Evolutionary conservation across 2,329 filamentous ascomycete species (phyloP).

Genomic region (Talaromyces sp.): DNA sequence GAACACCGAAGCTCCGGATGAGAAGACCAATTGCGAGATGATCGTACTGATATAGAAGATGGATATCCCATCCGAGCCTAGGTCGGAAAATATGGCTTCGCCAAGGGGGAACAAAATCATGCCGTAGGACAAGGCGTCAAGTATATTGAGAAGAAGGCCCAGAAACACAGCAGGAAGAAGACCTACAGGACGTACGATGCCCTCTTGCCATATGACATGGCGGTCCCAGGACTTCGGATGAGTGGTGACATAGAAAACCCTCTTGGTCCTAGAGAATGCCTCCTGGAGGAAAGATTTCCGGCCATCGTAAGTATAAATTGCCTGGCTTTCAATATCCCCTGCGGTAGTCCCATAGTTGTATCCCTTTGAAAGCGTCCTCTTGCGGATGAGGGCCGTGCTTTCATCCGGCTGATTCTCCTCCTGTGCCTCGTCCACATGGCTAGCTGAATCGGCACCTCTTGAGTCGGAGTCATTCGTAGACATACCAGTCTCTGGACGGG

Average conservation of each 20-base stretch:
- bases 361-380: slow-evolving; percentile 27
- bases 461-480: slow-evolving; percentile 17
- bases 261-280: slow-evolving; percentile 22
- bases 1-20: slow-evolving; percentile 78
- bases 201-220: slow-evolving; percentile 60
- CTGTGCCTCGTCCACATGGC: slow-evolving; percentile 17
- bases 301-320: slow-evolving; percentile 5
- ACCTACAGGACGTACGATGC: slow-evolving; percentile 63
- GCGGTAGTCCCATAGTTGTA: slow-evolving; percentile 29
- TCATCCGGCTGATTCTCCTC: slow-evolving; percentile 32
- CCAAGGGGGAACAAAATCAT: slow-evolving; percentile 95
- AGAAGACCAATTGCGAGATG: slow-evolving; percentile 86
- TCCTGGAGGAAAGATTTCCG: slow-evolving; percentile 12
- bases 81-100: slow-evolving; percentile 74
- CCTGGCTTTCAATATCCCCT: slow-evolving; percentile 33
- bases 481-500: slow-evolving; percentile 21
- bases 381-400: slow-evolving; percentile 35
- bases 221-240: slow-evolving; percentile 72
- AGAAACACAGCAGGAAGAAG: slow-evolving; percentile 83
- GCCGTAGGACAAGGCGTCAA: slow-evolving; percentile 93
- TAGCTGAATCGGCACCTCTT: slow-evolving; percentile 14
- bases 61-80: slow-evolving; percentile 91
- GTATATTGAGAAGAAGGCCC: slow-evolving; percentile 82
- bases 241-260: slow-evolving; percentile 31
- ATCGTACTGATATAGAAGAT: slow-evolving; percentile 99